Conservation (phyloP, 2,329 filamentous ascomycete genomes). For the Fusarium musae region DNA sequence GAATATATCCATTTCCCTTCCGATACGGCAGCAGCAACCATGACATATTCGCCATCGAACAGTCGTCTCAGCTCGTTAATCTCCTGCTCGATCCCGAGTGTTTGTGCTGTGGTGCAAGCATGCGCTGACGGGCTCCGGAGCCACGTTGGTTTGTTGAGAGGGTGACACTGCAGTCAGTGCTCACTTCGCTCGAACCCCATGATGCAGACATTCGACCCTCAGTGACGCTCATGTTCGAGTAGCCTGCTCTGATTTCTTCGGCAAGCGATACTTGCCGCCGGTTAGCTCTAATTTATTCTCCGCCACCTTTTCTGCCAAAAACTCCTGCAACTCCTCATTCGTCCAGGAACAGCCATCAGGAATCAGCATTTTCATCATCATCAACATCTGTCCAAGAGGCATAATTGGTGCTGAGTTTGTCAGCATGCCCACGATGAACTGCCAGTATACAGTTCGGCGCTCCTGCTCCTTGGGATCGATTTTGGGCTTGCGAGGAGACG, state of each 20-base stretch:
- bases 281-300: constrained; percentile 75
- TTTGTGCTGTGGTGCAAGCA: constrained; percentile 15
- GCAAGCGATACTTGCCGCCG: constrained; percentile 76
- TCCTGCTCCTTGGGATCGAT: constrained; percentile 73
- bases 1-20: constrained; percentile 3
- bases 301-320: constrained; percentile 81
- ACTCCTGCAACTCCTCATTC: constrained; percentile 85
- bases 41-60: neutral
- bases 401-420: constrained; percentile 87
- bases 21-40: neutral
- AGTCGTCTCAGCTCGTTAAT: neutral
- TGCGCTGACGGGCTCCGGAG: constrained; percentile 11
- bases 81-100: constrained; percentile 7
- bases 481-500: constrained; percentile 62
- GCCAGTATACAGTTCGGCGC: constrained; percentile 78
- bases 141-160: constrained; percentile 7
- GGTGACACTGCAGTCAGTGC: constrained; percentile 29
- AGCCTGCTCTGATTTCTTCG: constrained; percentile 60
- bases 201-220: constrained; percentile 2
- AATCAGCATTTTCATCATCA: constrained; percentile 95
- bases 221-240: constrained; percentile 1
- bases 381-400: constrained; percentile 82
- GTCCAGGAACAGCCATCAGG: constrained; percentile 89
- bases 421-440: constrained; percentile 94
- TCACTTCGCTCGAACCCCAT: constrained; percentile 17